A percentile compares a stretch with the other conserved stretches of the same genome.
phyloP scores from a whole-genome alignment of 441 rosid species.

The Omphalea diandra region DNA sequence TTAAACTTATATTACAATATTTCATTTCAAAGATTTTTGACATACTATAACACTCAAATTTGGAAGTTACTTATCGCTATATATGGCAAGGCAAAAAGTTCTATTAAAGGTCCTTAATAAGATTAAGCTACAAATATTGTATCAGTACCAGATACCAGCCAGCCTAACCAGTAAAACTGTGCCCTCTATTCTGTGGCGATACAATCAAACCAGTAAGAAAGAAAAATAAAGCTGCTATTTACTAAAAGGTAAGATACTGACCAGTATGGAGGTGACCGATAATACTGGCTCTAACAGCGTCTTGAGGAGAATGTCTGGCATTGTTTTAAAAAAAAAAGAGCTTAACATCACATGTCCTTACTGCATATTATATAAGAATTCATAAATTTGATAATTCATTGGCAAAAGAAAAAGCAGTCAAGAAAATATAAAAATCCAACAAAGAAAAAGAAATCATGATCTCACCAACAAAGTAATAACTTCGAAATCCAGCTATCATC shows the following conservation, averaged over 20 bases:
- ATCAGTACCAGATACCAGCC: not conserved
- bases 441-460: not conserved
- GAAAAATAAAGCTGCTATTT: not conserved
- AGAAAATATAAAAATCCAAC: constrained; percentile 2
- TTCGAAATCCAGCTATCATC: constrained; percentile 46
- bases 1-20: not conserved
- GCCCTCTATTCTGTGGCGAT: not conserved
- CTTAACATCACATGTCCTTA: too few relatives aligned
- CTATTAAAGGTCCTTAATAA: not conserved
- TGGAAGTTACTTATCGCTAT: not conserved
- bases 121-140: constrained; percentile 2
- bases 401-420: too few relatives aligned
- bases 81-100: not conserved
- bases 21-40: not conserved
- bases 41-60: not conserved
- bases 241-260: constrained; percentile 32
- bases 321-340: too few relatives aligned
- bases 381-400: not conserved
- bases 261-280: constrained; percentile 50
- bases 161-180: not conserved
- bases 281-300: constrained; percentile 62
- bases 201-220: not conserved
- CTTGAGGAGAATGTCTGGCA: constrained; percentile 52
- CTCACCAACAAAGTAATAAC: constrained; percentile 51
- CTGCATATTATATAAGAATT: too few relatives aligned